Base-by-base conservation (phyloP, 2,329 filamentous ascomycete species). In the Lasiodiplodia hormozganensis region DNA sequence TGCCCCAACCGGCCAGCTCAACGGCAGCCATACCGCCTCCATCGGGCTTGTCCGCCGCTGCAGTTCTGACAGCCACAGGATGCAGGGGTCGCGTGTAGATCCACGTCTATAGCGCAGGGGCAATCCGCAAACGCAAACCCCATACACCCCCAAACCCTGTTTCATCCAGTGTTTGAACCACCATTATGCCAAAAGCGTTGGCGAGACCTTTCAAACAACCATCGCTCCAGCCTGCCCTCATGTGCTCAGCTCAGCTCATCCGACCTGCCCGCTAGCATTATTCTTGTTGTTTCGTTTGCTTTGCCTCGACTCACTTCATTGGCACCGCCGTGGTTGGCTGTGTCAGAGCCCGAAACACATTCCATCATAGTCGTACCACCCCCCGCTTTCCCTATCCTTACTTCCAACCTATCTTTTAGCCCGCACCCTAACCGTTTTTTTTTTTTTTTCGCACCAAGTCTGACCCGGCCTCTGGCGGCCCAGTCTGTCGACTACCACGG, bases 101-200 rank as follows among this genome's bases (percentile, higher is more conserved):
- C 60, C 60, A 62, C 60, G 60, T 62, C 60, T 62, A 62, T 62
- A 62, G 40, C 58, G 58, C 58, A 43, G 34, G 5, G 23, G n/a
- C 25, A 43, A 49, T 38, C 18, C 57, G 31, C 58, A 36, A 51
- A 25, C 54, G 21, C 16, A 23, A 25, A 31, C 54, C 18, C 34
- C 23, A n/a, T 16, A n/a, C 54, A 58, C 14, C 21, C 56, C 21
- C 56, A 38, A 31, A 57, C 56, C 12, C 56, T 43, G 58, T 49
- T 62, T 62, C 58, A 62, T 31, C 18, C 47, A 16, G 58, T 28
- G 58, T 62, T 49, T 34, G 14, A 18, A 21, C 34, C 16, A 38
- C 28, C 21, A 23, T 21, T 23, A 38, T 25, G 56, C 36, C 14
- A 38, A 47, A 47, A 47, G 21, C 56, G 25, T 31, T 54, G 23